phyloP scores from a whole-genome alignment of 371 early-diverging fungal species.

The Paramicrosporidium saccamoebae region DNA sequence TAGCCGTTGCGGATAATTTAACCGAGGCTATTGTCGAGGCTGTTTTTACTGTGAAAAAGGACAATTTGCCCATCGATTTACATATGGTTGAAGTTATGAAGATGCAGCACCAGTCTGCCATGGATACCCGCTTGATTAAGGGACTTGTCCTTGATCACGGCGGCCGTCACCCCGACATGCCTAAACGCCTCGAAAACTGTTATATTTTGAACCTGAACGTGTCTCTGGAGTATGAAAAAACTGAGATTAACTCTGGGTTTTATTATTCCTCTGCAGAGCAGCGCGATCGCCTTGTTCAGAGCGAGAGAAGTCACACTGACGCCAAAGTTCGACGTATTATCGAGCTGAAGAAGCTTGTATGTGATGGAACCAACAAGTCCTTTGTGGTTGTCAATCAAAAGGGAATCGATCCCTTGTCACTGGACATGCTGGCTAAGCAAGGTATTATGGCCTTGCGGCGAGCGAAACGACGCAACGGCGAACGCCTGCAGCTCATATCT shows the following conservation, averaged over 20 bases:
- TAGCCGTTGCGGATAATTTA: conserved; percentile 53
- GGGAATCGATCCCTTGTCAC: conserved; percentile 94
- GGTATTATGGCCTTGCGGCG: conserved; percentile 91
- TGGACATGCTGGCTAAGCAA: conserved; percentile 89
- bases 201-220: conserved; percentile 87
- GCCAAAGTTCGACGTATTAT: conserved; percentile 73
- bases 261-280: conserved; percentile 93
- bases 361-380: conserved; percentile 43
- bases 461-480: conserved; percentile 98
- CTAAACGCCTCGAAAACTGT: conserved; percentile 70
- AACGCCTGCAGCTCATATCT: conserved; percentile 86
- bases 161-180: conserved; percentile 98
- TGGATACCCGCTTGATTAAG: conserved; percentile 69
- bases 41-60: conserved; percentile 45
- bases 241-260: conserved; percentile 98
- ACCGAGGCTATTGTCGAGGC: conserved; percentile 89
- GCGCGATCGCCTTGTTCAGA: conserved; percentile 89
- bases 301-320: conserved; percentile 86
- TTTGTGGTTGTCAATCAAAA: conserved; percentile 97
- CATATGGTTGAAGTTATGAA: conserved; percentile 99
- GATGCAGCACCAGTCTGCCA: conserved; percentile 90
- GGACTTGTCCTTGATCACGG: conserved; percentile 99
- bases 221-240: conserved; percentile 98
- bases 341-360: conserved; percentile 77
- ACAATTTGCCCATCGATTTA: conserved; percentile 58